phyloP scores from a whole-genome alignment of 441 rosid species.

The Croton setiger region DNA sequence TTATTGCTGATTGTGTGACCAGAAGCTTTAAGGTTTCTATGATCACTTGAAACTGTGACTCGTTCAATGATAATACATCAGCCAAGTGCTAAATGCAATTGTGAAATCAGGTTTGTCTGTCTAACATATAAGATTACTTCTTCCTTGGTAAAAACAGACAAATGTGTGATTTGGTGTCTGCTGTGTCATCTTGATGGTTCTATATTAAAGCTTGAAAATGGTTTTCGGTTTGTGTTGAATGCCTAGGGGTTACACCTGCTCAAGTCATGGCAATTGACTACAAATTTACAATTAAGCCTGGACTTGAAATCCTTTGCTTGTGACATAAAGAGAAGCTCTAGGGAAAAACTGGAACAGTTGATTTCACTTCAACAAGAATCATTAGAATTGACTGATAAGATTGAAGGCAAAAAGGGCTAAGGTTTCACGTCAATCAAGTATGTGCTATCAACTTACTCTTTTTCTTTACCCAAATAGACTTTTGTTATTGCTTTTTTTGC shows the following conservation, averaged over 20 bases:
- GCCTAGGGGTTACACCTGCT: slow-evolving; percentile 51
- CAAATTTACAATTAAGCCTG: slow-evolving; percentile 58
- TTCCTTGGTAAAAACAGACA: neutral
- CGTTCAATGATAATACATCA: neutral
- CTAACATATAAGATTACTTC: neutral
- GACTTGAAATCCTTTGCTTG: slow-evolving; percentile 46
- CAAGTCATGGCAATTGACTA: slow-evolving; percentile 79
- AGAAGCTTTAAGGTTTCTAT: neutral
- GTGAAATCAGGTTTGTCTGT: neutral
- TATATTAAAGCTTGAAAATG: slow-evolving; percentile 59
- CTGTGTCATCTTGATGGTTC: slow-evolving; percentile 18
- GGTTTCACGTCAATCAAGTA: slow-evolving; percentile 50
- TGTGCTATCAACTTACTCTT: slow-evolving; percentile 17
- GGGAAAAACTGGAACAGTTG: slow-evolving; percentile 49
- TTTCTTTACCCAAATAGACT: neutral
- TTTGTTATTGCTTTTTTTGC: neutral
- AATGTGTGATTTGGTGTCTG: neutral
- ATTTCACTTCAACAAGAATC: slow-evolving; percentile 51
- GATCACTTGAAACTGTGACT: neutral
- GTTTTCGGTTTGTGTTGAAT: slow-evolving; percentile 50
- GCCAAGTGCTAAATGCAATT: neutral
- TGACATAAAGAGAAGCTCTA: slow-evolving; percentile 47
- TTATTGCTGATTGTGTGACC: neutral
- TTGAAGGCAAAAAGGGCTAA: slow-evolving; percentile 43
- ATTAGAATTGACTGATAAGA: slow-evolving; percentile 49